Base-by-base conservation (phyloP, 1,284 basidiomycete species). In the Polyporus tsugae region DNA sequence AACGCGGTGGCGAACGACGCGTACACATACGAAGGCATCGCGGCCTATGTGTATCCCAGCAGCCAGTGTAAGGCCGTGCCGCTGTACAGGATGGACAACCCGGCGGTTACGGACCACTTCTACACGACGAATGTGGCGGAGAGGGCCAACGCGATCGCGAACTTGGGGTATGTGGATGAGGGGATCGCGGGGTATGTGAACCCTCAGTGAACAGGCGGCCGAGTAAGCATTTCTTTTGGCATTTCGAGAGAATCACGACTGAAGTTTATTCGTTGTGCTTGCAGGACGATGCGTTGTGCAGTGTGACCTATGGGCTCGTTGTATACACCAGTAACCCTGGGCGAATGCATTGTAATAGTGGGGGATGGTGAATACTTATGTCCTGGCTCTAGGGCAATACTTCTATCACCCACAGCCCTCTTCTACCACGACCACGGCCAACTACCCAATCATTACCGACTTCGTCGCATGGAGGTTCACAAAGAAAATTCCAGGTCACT, bases 161-260 rank as follows among this genome's bases (percentile, higher is more conserved):
- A 65, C 15, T 15, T 39, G 11, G 66, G 66, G 2, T 68, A 62
- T 42, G 35, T 46, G 11, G 66, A 67, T 41, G 66, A 72, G 59
- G 71, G 71, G 55, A 49, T 63, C 41, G 52, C 65, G 19, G 69
- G 53, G 11, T 72, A 68, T 44, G 71, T 72, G 19, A 64, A 64
- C 49, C 65, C 57, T 17, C 33, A 7, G n/a, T 61, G 41, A 61
- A 39, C 13, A 42, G 11, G 41, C n/a, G n/a, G n/a, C n/a, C n/a
- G n/a, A n/a, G n/a, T n/a, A n/a, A n/a, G n/a, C n/a, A n/a, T n/a
- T n/a, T n/a, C n/a, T n/a, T n/a, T n/a, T n/a, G n/a, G n/a, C n/a
- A n/a, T n/a, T n/a, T n/a, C n/a, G n/a, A 42, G 15, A 17, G 41
- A 42, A 42, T 42, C 17, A 6, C 17, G 17, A 13, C 13, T 6